Conservation (phyloP, 2,329 filamentous ascomycete genomes). For the Cladosporium oxysporum region DNA sequence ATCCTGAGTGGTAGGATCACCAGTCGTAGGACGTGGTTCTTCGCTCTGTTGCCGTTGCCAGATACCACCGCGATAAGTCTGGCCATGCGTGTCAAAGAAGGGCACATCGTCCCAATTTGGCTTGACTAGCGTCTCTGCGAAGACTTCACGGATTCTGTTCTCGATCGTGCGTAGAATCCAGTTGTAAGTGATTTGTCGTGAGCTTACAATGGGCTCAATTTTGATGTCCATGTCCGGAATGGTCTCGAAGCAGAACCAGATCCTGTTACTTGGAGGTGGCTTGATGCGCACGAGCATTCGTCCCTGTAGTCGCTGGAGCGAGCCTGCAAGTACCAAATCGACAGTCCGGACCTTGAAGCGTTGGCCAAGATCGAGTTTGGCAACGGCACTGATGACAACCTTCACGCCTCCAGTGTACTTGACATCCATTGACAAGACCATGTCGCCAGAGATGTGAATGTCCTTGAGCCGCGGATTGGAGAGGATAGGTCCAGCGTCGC, state of each 20-base stretch:
- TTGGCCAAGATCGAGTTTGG: conserved; percentile 83
- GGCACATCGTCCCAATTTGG: conserved; percentile 97
- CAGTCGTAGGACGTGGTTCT: conserved; percentile 10
- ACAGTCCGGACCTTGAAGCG: conserved; percentile 90
- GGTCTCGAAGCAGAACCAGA: conserved; percentile 96
- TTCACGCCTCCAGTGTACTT: conserved; percentile 87
- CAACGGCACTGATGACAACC: conserved; percentile 88
- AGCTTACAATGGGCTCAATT: conserved; percentile 95
- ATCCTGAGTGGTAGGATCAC: conserved; percentile 12
- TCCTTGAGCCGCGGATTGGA: conserved; percentile 87
- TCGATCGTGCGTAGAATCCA: conserved; percentile 92
- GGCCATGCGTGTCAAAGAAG: conserved; percentile 78
- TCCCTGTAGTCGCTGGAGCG: conserved; percentile 81
- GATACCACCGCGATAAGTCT: conserved; percentile 82
- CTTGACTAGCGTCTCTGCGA: conserved; percentile 85
- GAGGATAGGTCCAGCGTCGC: conserved; percentile 82
- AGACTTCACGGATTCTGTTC: conserved; percentile 88
- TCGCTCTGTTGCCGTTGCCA: conserved; percentile 55
- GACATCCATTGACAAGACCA: conserved; percentile 81
- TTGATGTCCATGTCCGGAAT: conserved; percentile 90
- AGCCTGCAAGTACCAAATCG: conserved; percentile 81
- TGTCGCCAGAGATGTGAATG: conserved; percentile 87
- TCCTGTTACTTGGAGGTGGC: conserved; percentile 87
- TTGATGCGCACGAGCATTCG: conserved; percentile 86
- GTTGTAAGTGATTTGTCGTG: conserved; percentile 91